Base-by-base conservation (phyloP, 345 rosid genomes). In the Citrus maxima region DNA sequence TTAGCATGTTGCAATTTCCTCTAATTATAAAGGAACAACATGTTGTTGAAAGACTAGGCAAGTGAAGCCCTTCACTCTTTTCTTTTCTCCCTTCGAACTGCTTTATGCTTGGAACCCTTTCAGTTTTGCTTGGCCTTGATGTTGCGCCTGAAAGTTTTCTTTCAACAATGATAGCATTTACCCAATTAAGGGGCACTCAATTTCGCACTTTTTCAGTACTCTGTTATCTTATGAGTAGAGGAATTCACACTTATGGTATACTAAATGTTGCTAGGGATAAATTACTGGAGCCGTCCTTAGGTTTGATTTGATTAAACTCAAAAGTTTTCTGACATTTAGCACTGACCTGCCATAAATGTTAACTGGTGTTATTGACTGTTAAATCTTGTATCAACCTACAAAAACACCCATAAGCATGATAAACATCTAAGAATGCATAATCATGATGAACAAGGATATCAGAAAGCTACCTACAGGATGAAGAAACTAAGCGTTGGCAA, bases 21-120 rank as follows among this genome's bases (percentile, higher is more conserved):
- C 69, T 75, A 22, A 71, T 42, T 61, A 32, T 54, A 40, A 12
- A 63, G 38, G 74, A 40, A 75, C 37, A 49, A 27, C 42, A 78
- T 40, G n/a, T 78, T 78, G 61, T 34, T 46, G 27, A 32, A 18
- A 34, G 51, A 61, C 3, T 49, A 19, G 46, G 70, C 1, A 60
- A 21, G 46, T 61, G 38, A 61, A 42, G 4, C n/a, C 6, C 12
- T n/a, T 64, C 62, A 65, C 51, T 22, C 18, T 10, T 65, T 5
- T 12, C 30, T 28, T 35, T 8, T 24, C 13, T 24, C 58, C 65
- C 7, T 30, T 28, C 10, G 7, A 49, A 49, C 22, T 49, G 32
- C 71, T 49, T 1, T n/a, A 42, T 8, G 7, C 4, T 21, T 27
- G 16, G 42, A 63, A 64, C 42, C 27, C 62, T 49, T 6, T 10